phyloP scores from a whole-genome alignment of 2,329 filamentous ascomycete genomes.

The Clarireedia sp. region DNA sequence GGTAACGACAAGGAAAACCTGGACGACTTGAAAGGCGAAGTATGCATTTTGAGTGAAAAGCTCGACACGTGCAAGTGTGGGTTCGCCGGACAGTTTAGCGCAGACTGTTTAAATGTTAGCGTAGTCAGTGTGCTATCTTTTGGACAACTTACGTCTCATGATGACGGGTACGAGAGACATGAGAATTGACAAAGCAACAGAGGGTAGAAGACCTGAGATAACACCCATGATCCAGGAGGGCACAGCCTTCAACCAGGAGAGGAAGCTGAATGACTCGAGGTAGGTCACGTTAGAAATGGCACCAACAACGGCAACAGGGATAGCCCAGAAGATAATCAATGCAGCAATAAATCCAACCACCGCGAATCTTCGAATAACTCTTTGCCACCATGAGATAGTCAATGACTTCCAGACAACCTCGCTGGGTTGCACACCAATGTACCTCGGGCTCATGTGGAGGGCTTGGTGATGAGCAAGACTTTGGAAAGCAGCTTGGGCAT shows the following conservation, averaged over 20 bases:
- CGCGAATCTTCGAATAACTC: slow-evolving; percentile 61
- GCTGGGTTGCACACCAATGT: slow-evolving; percentile 70
- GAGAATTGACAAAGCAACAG: slow-evolving; percentile 68
- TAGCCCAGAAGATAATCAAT: slow-evolving; percentile 80
- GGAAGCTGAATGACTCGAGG: slow-evolving; percentile 57
- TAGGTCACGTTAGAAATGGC: slow-evolving; percentile 76
- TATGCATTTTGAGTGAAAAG: slow-evolving; percentile 86
- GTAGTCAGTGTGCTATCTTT: background rate
- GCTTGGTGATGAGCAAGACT: slow-evolving; percentile 79
- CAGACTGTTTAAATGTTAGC: slow-evolving; percentile 44
- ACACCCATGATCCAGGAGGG: slow-evolving; percentile 69
- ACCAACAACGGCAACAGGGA: slow-evolving; percentile 71
- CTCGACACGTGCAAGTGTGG: slow-evolving; percentile 72
- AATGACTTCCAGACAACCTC: slow-evolving; percentile 88
- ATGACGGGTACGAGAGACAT: slow-evolving; percentile 82
- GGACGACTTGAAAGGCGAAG: slow-evolving; percentile 83
- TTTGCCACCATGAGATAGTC: slow-evolving; percentile 78
- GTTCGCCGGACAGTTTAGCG: slow-evolving; percentile 72
- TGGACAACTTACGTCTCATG: slow-evolving; percentile 56
- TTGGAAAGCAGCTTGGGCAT: slow-evolving; percentile 82
- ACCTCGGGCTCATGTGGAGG: slow-evolving; percentile 73
- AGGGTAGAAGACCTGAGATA: slow-evolving; percentile 75
- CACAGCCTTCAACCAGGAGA: slow-evolving; percentile 65
- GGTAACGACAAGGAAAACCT: slow-evolving; percentile 85
- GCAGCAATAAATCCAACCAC: slow-evolving; percentile 66